Percentiles rank a stretch among this genome's conserved stretches.
phyloP scores from a whole-genome alignment of 192 early-diverging fungal genomes.

The Backusella mclennaniae region DNA sequence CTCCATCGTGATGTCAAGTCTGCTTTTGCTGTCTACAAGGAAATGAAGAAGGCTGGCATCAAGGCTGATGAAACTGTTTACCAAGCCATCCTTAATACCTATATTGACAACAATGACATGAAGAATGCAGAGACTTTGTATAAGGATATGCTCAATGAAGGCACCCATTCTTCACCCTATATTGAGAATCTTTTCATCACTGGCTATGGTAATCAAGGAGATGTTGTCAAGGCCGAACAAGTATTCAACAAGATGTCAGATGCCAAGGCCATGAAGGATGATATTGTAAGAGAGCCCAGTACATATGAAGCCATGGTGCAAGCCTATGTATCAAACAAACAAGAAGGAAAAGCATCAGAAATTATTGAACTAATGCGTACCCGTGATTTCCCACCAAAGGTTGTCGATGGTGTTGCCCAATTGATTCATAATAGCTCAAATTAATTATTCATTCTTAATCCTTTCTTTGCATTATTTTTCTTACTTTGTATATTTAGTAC shows the following conservation, averaged over 20 bases:
- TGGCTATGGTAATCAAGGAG: slow-evolving; percentile 43
- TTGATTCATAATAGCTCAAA: not conserved
- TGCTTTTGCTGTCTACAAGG: slow-evolving; percentile 41
- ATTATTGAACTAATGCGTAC: slow-evolving; percentile 31
- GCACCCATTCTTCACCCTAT: slow-evolving; percentile 45
- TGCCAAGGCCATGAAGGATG: not conserved
- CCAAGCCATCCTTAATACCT: slow-evolving; percentile 52
- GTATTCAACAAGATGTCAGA: slow-evolving; percentile 52
- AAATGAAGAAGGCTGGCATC: slow-evolving; percentile 42
- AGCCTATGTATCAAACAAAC: slow-evolving; percentile 42
- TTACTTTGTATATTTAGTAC: slow-evolving; percentile 3
- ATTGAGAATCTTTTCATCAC: slow-evolving; percentile 59
- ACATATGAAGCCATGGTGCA: slow-evolving; percentile 61
- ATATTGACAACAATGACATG: slow-evolving; percentile 44
- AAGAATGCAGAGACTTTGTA: slow-evolving; percentile 42
- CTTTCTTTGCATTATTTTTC: not conserved
- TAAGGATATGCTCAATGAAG: slow-evolving; percentile 40
- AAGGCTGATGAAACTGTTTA: slow-evolving; percentile 45
- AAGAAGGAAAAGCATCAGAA: slow-evolving; percentile 37
- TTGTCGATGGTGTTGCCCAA: slow-evolving; percentile 21
- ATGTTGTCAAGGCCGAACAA: slow-evolving; percentile 40
- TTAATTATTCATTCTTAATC: not conserved
- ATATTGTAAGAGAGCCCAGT: slow-evolving; percentile 50
- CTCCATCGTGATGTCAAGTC: slow-evolving; percentile 45
- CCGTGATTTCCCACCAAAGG: slow-evolving; percentile 37